Percentiles rank a stretch among this genome's conserved stretches.
Conservation (phyloP, 148 eudicot species). For the Arctostaphylos glauca region DNA sequence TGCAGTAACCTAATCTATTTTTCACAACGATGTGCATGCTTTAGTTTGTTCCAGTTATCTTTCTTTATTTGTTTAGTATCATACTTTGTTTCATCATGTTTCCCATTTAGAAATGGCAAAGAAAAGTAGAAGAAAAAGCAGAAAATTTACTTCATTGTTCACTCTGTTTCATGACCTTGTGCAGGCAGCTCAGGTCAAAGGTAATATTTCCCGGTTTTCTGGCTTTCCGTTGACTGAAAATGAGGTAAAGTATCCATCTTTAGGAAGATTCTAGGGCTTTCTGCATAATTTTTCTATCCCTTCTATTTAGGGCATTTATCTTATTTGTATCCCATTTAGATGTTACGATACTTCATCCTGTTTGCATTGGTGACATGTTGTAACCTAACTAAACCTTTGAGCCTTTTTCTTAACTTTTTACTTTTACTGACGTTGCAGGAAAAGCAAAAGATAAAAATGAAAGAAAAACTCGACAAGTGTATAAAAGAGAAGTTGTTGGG, state of each 20-base stretch:
- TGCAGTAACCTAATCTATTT: background rate
- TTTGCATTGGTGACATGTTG: background rate
- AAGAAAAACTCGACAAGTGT: constrained; percentile 84
- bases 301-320: background rate
- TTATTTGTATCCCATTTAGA: constrained; percentile 6
- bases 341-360: background rate
- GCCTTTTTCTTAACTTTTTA: background rate
- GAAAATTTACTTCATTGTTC: background rate
- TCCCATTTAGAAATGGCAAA: background rate
- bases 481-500: constrained; percentile 78
- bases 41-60: background rate
- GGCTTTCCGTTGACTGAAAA: constrained; percentile 89
- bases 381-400: background rate
- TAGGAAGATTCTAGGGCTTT: background rate
- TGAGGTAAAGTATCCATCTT: constrained; percentile 53
- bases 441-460: constrained; percentile 76
- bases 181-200: constrained; percentile 81
- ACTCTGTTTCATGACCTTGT: constrained; percentile 10
- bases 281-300: background rate
- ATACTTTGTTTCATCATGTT: background rate
- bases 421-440: constrained; percentile 49
- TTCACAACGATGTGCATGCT: background rate
- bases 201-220: constrained; percentile 76
- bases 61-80: background rate
- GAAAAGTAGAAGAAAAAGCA: background rate